Evolutionary conservation across 345 rosid genomes (phyloP).

Genomic region (Salix udensis): DNA sequence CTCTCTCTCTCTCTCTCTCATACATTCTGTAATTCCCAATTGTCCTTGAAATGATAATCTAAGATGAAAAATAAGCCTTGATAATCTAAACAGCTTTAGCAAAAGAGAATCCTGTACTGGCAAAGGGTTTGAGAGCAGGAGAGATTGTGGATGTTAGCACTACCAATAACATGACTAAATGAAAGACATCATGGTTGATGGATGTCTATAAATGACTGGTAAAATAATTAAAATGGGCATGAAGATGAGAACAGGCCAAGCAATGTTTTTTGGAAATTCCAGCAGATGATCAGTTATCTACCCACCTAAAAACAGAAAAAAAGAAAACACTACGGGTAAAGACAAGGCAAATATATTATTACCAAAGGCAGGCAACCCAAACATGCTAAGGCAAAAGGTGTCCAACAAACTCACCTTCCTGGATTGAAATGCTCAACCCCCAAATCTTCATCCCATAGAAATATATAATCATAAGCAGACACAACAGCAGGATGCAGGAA

Average conservation of each 20-base stretch:
- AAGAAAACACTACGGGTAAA: neutral
- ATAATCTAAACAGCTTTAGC: neutral
- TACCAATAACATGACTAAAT: neutral
- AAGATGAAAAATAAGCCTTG: neutral
- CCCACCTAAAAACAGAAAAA: too few relatives aligned
- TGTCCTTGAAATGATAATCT: neutral
- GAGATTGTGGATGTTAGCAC: neutral
- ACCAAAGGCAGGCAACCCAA: neutral
- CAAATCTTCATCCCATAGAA: constrained; percentile 98
- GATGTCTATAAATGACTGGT: neutral
- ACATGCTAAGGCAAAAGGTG: neutral
- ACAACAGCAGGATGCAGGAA: constrained; percentile 92
- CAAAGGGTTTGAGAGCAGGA: neutral
- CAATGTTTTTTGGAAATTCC: neutral
- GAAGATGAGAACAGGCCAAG: neutral
- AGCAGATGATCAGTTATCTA: neutral
- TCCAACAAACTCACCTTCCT: constrained; percentile 41
- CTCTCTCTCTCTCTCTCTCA: neutral
- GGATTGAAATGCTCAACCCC: constrained; percentile 84
- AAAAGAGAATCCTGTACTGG: neutral
- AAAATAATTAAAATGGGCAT: neutral
- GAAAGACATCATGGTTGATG: neutral
- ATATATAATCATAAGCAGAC: constrained; percentile 74
- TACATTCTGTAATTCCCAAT: neutral
- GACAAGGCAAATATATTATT: neutral